Percentiles rank a stretch among this genome's conserved stretches.
Conservation (phyloP, 163 green algal genomes). For the Chlamydomonas reinhardtii region DNA sequence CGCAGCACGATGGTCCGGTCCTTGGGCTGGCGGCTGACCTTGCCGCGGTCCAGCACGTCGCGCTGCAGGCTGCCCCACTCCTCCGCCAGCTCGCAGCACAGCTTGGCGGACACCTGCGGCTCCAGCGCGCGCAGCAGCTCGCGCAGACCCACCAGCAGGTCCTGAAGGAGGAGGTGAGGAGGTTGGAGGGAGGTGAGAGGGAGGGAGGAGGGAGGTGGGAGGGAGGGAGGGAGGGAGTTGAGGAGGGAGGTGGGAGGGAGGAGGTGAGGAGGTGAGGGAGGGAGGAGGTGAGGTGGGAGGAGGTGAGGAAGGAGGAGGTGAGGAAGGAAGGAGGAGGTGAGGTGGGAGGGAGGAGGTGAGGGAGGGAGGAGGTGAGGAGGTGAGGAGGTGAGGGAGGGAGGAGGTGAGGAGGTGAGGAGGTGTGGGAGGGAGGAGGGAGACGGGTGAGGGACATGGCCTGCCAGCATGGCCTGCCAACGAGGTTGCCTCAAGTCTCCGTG, state of each 20-base stretch:
- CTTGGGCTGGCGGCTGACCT: constrained; percentile 18
- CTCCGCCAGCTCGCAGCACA: constrained; percentile 5
- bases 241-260: not conserved
- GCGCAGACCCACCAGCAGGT: constrained; percentile 21
- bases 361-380: no score
- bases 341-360: no score
- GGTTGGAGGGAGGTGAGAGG: not conserved
- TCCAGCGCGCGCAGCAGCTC: constrained; percentile 39
- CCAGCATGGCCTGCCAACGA: no score
- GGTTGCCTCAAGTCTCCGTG: no score
- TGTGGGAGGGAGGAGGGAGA: no score
- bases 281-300: no score
- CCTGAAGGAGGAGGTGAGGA: not conserved
- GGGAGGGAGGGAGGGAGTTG: not conserved
- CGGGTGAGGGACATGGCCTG: no score
- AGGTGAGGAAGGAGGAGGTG: no score
- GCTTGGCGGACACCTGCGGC: constrained; percentile 20
- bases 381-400: no score
- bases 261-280: no score
- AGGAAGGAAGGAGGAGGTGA: no score
- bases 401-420: no score
- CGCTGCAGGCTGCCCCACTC: constrained; percentile 34
- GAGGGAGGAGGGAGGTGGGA: not conserved
- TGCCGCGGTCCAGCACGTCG: constrained; percentile 36
- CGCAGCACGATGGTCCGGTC: constrained; percentile 42